Percentiles rank a stretch among this genome's conserved stretches.
These are phyloP conservation scores for Yarrowia deformans DNA, from an alignment of 805 yeast genomes.

Conservation along the genomic window DNA sequence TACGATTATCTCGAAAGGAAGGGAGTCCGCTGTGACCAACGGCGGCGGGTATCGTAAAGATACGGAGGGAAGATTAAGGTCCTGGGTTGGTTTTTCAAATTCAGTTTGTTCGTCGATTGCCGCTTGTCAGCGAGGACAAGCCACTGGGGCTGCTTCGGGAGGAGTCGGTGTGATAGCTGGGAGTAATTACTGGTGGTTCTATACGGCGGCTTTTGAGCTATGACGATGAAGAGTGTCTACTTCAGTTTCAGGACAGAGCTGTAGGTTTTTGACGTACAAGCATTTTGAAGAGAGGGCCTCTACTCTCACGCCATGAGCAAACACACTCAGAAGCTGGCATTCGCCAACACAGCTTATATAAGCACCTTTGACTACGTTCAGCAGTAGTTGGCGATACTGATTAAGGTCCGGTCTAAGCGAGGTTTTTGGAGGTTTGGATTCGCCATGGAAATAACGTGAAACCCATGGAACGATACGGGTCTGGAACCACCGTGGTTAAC, in stretches of 20 bases:
- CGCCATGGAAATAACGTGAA: neutral
- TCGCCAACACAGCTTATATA: too few species aligned
- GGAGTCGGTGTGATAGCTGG: too few species aligned
- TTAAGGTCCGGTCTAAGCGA: neutral
- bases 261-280: too few species aligned
- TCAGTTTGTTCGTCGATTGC: neutral
- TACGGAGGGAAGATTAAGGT: constrained; percentile 5
- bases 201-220: too few species aligned
- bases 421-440: neutral
- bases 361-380: neutral
- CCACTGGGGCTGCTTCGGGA: neutral
- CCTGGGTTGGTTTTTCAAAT: neutral
- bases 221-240: too few species aligned
- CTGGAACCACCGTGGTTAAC: constrained; percentile 10
- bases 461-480: constrained; percentile 3
- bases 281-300: too few species aligned
- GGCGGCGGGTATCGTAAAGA: constrained; percentile 6
- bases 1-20: neutral
- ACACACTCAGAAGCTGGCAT: too few species aligned
- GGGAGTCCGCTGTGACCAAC: neutral
- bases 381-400: neutral
- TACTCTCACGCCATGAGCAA: too few species aligned
- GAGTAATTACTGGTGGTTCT: too few species aligned
- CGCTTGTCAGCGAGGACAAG: neutral
- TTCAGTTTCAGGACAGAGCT: too few species aligned